Evolutionary conservation across 1,139 yeast genomes (phyloP).

Genomic region (Trichomonascaceae sp.): DNA sequence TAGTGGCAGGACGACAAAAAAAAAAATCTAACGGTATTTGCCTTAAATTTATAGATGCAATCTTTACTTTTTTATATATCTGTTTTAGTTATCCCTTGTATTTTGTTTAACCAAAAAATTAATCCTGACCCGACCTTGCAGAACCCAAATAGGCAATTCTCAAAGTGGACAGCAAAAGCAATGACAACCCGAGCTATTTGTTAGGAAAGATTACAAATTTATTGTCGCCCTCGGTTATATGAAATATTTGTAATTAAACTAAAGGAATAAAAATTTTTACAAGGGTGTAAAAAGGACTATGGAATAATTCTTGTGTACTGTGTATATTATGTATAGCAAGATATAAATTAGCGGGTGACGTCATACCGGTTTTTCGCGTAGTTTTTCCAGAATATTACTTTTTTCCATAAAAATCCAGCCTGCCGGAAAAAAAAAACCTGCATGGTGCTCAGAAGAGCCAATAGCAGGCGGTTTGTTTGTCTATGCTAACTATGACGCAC

Average conservation of each 20-base stretch:
- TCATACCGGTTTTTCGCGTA: not conserved
- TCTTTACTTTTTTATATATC: not conserved
- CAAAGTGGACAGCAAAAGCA: not conserved
- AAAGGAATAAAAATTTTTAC: no score
- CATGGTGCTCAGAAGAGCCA: not conserved
- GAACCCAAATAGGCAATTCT: not conserved
- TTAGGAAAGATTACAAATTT: not conserved
- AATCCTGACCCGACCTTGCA: not conserved
- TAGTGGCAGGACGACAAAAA: not conserved
- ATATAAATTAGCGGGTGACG: not conserved
- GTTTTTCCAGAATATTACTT: not conserved
- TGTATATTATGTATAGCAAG: no score
- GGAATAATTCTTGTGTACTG: no score
- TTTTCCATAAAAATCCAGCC: not conserved
- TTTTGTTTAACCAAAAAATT: not conserved
- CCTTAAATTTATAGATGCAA: not conserved
- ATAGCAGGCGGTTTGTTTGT: not conserved
- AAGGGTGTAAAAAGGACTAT: not conserved
- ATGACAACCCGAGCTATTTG: not conserved
- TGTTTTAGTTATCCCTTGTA: not conserved
- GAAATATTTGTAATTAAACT: not conserved
- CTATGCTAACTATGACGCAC: not conserved
- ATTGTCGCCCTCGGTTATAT: not conserved
- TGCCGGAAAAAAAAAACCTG: not conserved
- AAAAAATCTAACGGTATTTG: not conserved